These are phyloP conservation scores for Rhodotorula sp. DNA, from an alignment of 1,284 basidiomycete genomes.

Conservation along the genomic window DNA sequence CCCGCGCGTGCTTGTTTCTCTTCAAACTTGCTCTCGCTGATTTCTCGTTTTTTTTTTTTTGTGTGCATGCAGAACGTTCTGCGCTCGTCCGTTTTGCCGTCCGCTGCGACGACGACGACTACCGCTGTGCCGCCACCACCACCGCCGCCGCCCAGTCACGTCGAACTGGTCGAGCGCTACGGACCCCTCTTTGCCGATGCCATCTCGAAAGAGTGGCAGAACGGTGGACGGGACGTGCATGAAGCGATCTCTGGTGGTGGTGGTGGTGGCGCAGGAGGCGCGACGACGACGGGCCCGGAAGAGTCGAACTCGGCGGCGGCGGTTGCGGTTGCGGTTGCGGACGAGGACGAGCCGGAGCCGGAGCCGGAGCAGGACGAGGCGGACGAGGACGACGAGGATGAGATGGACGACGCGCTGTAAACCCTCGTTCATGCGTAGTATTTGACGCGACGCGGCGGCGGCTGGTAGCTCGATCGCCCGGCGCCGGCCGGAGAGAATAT, in stretches of 20 bases:
- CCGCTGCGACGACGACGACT: not conserved
- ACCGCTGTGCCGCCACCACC: not conserved
- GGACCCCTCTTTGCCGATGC: constrained; percentile 27
- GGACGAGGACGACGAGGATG: not conserved
- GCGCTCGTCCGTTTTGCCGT: not conserved
- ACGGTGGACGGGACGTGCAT: constrained; percentile 24
- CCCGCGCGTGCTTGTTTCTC: no score
- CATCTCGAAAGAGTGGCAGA: constrained; percentile 14
- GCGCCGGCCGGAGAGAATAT: no score
- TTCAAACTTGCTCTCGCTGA: no score
- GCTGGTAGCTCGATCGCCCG: not conserved
- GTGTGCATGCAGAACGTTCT: constrained; percentile 3
- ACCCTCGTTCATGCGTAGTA: not conserved
- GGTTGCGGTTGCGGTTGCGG: no score
- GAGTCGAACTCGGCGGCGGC: no score
- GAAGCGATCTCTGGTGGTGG: constrained; percentile 8
- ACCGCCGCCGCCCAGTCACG: not conserved
- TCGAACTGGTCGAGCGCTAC: constrained; percentile 15
- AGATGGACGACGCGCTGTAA: constrained; percentile 1
- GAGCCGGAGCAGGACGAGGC: constrained; percentile 6
- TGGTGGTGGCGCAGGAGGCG: not conserved
- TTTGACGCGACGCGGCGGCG: not conserved
- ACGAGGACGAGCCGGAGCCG: not conserved
- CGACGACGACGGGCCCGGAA: not conserved
- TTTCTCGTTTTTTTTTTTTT: not conserved